Evolutionary conservation across 2,329 filamentous ascomycete species (phyloP), one percentile per base, ranked within the genome.

Genomic region (Graphilbum fragrans): DNA sequence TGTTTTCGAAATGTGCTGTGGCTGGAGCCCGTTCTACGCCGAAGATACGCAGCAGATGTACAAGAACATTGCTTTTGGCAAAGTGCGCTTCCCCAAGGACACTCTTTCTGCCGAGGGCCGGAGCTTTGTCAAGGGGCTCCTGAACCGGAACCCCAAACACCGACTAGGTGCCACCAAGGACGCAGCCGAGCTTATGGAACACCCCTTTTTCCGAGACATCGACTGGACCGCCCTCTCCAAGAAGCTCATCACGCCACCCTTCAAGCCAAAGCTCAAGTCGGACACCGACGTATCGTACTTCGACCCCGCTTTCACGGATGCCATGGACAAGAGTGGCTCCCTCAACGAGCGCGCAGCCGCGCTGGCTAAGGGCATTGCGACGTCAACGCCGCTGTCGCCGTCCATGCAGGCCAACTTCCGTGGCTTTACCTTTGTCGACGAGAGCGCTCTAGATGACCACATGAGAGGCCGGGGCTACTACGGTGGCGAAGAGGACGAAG

Each of bases 41-140:
- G 92, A 98, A 56, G 92, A 98, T 57, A 98, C 92, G 0, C 92
- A 98, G 62, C 92, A 98, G 61, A 98, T 98, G 92, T 98, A 98
- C 70, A 98, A 98, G 70, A 98, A 98, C 66, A 98, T 98, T 58
- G 92, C 92, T 0, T 98, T 98, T 56, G 92, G 92, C 58, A 98
- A 98, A 59, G 92, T 98, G 44, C 76, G 92, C 46, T 98, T 98
- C 60, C 92, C 92, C 8, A 77, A 88, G 50, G 92, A 98, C 60
- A 94, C 92, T 1, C 68, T 98, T 25, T 95, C 87, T 46, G 82
- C 87, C 33, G 92, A 98, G 61, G 92, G 92, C 45, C 78, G 92
- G 45, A 96, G 94, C 62, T 98, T 98, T 55, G 92, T 98, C 56
- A 98, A 98, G 69, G 92, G 92, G 18, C 67, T 98, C 47, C 74